Evolutionary conservation across 31 red algal genomes (phyloP), one percentile per base, ranked within the genome.

Genomic region (Asparagopsis taxiformis): DNA sequence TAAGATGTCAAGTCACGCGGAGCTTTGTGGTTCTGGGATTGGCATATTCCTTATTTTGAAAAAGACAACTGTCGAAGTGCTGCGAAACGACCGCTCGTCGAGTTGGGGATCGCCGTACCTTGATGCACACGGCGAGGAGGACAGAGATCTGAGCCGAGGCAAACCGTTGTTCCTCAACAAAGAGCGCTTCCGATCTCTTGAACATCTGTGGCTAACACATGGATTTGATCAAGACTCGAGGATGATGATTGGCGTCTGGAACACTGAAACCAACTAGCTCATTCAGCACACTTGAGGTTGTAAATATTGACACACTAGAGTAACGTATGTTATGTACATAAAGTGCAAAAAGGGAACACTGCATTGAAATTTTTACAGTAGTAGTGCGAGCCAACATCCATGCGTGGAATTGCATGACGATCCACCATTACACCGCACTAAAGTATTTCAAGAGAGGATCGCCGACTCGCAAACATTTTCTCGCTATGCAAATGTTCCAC

Each of bases 121-220:
- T 25, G 93, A 97, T 49, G 79, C 67, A 35, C 72, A 88, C 59
- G 93, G 93, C 10, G 93, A 97, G 63, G 93, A 97, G 59, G 93
- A 97, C 35, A 53, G 61, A 31, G 74, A 73, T 1, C 52, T 97
- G 3, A 62, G 66, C 10, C 72, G 93, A 24, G 93, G 93, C 49
- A 86, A 67, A 21, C 67, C 81, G 15, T 73, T 97, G 29, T 55
- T 55, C 30, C 48, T 97, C 4, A 88, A 65, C 46, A 33, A 33
- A 11, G 76, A 74, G 17, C 38, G 93, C 17, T 75, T 79, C 52
- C 53, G 57, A 15, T 25, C 51, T 0, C 65, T 97, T 37, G 64
- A 87, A 68, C 21, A 59, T 24, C 44, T 97, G 57, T 97, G 77
- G 75, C 59, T 97, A 26, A 69, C 65, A 6, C 68, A 83, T 33